Evolutionary conservation across 495 filamentous ascomycete genomes (phyloP).

Genomic region (Xylaria nigripes): DNA sequence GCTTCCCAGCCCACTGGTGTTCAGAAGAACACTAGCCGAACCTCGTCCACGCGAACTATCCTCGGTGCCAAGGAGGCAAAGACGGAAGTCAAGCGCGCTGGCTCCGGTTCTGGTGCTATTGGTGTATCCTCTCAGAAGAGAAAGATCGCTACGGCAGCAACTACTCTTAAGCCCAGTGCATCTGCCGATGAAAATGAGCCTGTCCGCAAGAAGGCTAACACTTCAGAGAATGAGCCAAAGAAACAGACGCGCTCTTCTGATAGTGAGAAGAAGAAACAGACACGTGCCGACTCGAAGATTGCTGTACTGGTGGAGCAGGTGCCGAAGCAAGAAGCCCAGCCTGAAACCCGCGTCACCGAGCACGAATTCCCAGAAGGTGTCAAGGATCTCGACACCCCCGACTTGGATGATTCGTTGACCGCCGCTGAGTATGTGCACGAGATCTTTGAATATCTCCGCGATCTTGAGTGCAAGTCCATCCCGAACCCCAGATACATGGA

Average conservation of each 20-base stretch:
- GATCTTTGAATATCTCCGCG: conserved; percentile 92
- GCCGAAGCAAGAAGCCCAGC: conserved; percentile 72
- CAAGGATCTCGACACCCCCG: conserved; percentile 71
- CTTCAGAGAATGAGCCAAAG: conserved; percentile 16
- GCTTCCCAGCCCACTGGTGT: conserved; percentile 65
- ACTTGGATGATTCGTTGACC: conserved; percentile 90
- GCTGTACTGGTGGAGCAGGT: conserved; percentile 39
- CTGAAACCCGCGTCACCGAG: conserved; percentile 14
- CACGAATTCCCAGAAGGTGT: conserved; percentile 43
- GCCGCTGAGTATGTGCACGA: conserved; percentile 94
- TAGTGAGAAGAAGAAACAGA: conserved; percentile 21
- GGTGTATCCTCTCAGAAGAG: conserved; percentile 52
- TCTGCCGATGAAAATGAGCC: conserved; percentile 48
- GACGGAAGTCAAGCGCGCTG: conserved; percentile 59
- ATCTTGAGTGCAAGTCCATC: conserved; percentile 73
- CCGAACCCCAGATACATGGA: conserved; percentile 93
- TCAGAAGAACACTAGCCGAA: conserved; percentile 62
- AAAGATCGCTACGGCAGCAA: conserved; percentile 42
- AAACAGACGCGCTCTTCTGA: conserved; percentile 11
- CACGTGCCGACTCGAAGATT: conserved; percentile 30
- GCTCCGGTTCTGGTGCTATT: conserved; percentile 60
- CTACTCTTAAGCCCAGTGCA: conserved; percentile 52
- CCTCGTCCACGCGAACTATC: conserved; percentile 55
- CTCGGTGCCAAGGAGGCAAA: conserved; percentile 58
- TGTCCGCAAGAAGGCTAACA: conserved; percentile 42